Evolutionary conservation across 768 basidiomycete species (phyloP).

Genomic region (Dentipellis fragilis): DNA sequence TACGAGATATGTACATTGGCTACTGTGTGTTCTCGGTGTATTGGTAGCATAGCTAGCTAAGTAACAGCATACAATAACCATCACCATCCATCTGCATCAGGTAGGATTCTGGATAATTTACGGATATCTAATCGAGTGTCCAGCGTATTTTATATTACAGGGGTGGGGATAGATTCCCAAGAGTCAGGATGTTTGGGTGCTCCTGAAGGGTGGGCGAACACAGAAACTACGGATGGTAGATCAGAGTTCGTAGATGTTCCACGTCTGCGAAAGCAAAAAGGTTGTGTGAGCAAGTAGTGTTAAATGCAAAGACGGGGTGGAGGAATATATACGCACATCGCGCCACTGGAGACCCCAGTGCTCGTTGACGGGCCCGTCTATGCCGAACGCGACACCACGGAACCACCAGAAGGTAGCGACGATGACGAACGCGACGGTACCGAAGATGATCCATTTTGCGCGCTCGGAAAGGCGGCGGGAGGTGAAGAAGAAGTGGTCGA

Average conservation of each 20-base stretch:
- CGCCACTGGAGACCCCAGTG: conserved; percentile 79
- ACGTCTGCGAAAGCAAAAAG: conserved; percentile 16
- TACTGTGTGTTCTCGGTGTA: no score
- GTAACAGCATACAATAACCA: no score
- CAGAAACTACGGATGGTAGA: background rate
- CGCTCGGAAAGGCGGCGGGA: conserved; percentile 48
- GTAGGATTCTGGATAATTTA: conserved; percentile 2
- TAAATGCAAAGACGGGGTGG: no score
- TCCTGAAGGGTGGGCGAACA: background rate
- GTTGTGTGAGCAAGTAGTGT: background rate
- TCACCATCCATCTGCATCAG: no score
- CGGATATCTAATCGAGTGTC: conserved; percentile 5
- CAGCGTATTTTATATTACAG: background rate
- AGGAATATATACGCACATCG: conserved; percentile 27
- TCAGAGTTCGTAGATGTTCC: conserved; percentile 21
- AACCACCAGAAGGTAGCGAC: conserved; percentile 94
- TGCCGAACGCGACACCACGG: conserved; percentile 79
- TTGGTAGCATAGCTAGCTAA: no score
- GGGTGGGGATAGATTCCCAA: background rate
- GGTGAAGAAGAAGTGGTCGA: conserved; percentile 90
- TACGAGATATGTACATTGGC: no score
- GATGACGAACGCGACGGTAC: conserved; percentile 45
- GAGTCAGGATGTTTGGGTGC: background rate
- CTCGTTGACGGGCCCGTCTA: conserved; percentile 77
- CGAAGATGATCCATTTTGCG: conserved; percentile 69